phyloP scores from a whole-genome alignment of 768 basidiomycete species.

The Tylopilus rubrobrunneus region DNA sequence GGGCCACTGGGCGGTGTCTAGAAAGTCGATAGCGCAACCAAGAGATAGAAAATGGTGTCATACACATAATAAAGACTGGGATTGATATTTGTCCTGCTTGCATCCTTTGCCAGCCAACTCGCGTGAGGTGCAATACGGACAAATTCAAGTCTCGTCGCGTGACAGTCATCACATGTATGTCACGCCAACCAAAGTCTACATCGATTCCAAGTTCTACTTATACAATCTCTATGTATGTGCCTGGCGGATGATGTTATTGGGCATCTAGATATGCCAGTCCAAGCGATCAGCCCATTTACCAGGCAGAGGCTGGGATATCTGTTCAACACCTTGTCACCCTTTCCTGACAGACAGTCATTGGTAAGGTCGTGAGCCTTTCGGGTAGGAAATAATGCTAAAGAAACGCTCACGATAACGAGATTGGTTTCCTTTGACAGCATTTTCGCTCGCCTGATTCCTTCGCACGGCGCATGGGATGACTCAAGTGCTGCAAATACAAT shows the following conservation, averaged over 20 bases:
- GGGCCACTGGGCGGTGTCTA: constrained; percentile 74
- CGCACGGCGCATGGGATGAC: background rate
- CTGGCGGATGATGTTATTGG: too few relatives aligned
- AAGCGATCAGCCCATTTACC: background rate
- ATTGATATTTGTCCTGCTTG: constrained; percentile 46
- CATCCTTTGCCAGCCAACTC: constrained; percentile 10
- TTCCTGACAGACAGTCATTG: background rate
- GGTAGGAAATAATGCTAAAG: background rate
- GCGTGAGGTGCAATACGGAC: background rate
- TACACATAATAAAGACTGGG: constrained; percentile 83
- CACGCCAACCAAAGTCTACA: background rate
- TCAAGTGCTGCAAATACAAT: background rate
- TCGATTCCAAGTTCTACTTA: too few relatives aligned
- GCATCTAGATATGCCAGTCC: background rate
- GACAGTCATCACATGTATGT: background rate
- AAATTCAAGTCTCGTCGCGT: background rate
- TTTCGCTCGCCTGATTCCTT: background rate
- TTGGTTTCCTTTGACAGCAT: background rate
- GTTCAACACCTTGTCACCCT: background rate
- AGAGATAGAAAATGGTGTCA: constrained; percentile 14
- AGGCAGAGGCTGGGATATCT: background rate
- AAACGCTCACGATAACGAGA: background rate
- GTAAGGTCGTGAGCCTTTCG: background rate
- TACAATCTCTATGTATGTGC: too few relatives aligned
- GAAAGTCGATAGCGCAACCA: background rate